Percentiles rank a stretch among this genome's conserved stretches.
These are phyloP conservation scores for Metrosideros polymorpha DNA, from an alignment of 441 rosid species.

Conservation along the genomic window DNA sequence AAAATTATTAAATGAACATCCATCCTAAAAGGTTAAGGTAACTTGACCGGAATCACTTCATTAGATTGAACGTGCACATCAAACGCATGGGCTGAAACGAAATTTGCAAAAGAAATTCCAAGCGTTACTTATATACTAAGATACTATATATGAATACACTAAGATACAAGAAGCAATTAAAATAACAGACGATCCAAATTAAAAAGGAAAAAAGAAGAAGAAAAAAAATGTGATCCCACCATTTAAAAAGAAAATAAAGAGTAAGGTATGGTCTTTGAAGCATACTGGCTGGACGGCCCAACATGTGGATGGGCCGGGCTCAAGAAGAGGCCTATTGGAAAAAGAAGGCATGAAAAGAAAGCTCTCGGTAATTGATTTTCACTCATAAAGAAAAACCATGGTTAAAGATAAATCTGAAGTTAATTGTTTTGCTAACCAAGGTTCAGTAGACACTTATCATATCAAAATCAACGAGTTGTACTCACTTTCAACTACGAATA, in stretches of 20 bases:
- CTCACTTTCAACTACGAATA: background rate
- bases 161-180: background rate
- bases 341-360: background rate
- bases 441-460: background rate
- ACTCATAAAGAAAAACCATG: too few relatives aligned
- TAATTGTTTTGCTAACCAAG: background rate
- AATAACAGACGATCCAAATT: background rate
- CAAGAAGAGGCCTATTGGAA: background rate
- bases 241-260: background rate
- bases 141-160: background rate
- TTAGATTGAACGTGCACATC: background rate
- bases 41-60: rapidly evolving
- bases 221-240: too few relatives aligned
- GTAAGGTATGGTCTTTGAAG: background rate
- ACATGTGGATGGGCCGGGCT: background rate
- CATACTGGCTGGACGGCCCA: background rate
- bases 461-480: background rate
- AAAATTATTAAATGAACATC: background rate
- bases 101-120: background rate
- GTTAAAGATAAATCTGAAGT: too few relatives aligned
- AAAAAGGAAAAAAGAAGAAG: background rate
- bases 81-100: background rate
- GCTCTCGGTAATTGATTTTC: background rate
- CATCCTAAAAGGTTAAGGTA: background rate
- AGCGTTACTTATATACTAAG: background rate